Base-by-base conservation (phyloP, 2,329 filamentous ascomycete genomes). In the Talaromyces atroroseus region DNA sequence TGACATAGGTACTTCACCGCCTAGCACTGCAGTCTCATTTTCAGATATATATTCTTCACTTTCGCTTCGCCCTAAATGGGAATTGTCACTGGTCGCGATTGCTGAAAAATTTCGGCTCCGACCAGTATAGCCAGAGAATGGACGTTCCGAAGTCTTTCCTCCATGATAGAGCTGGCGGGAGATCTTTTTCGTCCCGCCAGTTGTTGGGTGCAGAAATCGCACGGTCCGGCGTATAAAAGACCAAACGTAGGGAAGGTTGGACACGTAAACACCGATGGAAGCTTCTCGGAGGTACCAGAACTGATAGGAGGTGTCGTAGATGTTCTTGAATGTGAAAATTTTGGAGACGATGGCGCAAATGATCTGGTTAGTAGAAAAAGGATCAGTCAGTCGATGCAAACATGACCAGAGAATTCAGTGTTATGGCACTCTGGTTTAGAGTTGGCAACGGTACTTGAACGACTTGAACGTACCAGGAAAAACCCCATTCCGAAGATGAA, bases 301-400 rank as follows among this genome's bases (percentile, higher is more conserved):
- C 50, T 70, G 72, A 62, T 73, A 76, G 29, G 64, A 71, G 23
- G 65, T 69, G 23, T 67, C 74, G 44, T 64, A 65, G 0, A 66
- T 73, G 7, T 64, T 69, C 45, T 63, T 65, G 51, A 76, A 72
- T 29, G 70, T 74, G 64, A 73, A 76, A 57, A 75, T 76, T 59
- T 77, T 77, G 60, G 77, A 78, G n/a, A 79, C 62, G 40, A 77
- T 74, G n/a, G 76, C 74, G 7, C 76, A 74, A 23, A 76, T 64
- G 24, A 79, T 56, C 57, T 58, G 18, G 14, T n/a, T 34, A 1
- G 24, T 26, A 4, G 16, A 32, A 16, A 32, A 6, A 3, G 10
- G 5, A 4, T n/a, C 11, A 4, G 14, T 46, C 8, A 68, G 36
- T n/a, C 47, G 18, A n/a, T 5, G 23, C 8, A 34, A 12, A 12